Evolutionary conservation across 345 rosid species (phyloP), one percentile per base, ranked within the genome.

Genomic region (Eucalyptus grandis): DNA sequence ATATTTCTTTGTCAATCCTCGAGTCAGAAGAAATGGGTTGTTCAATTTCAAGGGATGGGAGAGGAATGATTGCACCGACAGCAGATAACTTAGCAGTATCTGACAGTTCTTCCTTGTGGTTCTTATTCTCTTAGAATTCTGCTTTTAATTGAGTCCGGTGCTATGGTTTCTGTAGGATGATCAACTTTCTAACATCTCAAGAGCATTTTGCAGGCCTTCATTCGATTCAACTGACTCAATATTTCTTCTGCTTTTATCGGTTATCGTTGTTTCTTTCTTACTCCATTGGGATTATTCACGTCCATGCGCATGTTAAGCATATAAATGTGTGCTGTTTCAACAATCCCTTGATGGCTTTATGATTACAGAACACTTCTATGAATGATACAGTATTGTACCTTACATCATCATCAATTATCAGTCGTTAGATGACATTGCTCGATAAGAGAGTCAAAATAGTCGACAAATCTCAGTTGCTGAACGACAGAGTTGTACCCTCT

Each of bases 61-160:
- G 56, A 58, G 87, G 9, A 72, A 90, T 95, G 82, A 89, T 67
- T 62, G 49, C 94, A 46, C 88, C 72, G 91, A 92, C 91, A 53
- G 90, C 89, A 7, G 96, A 91, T 93, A 91, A 92, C 88, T 94
- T 89, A 37, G 92, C 94, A 3, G 95, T 96, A 14, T 93, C 98
- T 19, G 47, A 90, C 95, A 81, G 87, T 95, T 88, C 96, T 97
- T 89, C 96, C 99, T 88, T 92, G 99, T 88, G 98, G 98, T 47
- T 96, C 99, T 89, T 97, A 98, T 91, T 97, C 99, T 86, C 90
- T 97, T n/a, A 95, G 92, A 88, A 92, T 96, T 21, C 93, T 95
- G 10, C 90, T 96, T 58, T 90, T 89, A 93, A 90, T 98, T 30
- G 87, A 93, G 89, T 51, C 93, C 51, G 95, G 91, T 80, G 89